A percentile compares a stretch with the other conserved stretches of the same genome.
These are phyloP conservation scores for Dendrobium huoshanense DNA, from an alignment of 106 monocot genomes.

Conservation along the genomic window DNA sequence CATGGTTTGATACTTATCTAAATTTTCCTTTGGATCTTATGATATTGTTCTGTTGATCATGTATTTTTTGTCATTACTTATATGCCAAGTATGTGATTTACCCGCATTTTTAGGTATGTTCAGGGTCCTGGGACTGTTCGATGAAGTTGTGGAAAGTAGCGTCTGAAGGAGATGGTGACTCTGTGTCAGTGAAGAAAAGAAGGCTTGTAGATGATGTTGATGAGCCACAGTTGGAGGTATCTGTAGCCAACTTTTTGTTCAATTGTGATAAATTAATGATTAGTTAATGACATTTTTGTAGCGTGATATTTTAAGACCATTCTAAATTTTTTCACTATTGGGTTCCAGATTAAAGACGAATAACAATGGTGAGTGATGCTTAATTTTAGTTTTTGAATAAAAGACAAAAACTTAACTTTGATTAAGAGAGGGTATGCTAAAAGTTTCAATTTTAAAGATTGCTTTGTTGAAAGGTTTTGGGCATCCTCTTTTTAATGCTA, in stretches of 20 bases:
- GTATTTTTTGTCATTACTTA: background rate
- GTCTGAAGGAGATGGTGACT: slow-evolving; percentile 37
- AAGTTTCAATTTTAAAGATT: background rate
- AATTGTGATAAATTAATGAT: background rate
- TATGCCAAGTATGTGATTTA: background rate
- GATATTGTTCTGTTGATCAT: background rate
- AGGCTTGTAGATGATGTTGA: slow-evolving; percentile 45
- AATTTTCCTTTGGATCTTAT: background rate
- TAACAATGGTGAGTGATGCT: background rate
- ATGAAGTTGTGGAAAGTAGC: slow-evolving; percentile 71
- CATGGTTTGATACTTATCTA: slow-evolving; percentile 34
- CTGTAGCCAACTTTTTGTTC: background rate
- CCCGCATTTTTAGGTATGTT: slow-evolving; percentile 62
- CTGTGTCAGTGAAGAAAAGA: slow-evolving; percentile 76
- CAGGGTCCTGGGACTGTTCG: slow-evolving; percentile 91
- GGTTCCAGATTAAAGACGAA: background rate
- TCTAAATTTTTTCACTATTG: background rate
- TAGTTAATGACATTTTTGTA: background rate
- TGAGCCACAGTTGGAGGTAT: slow-evolving; percentile 76
- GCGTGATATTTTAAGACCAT: background rate
- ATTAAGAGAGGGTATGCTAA: background rate
- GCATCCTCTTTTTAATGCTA: background rate
- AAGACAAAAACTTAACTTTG: background rate
- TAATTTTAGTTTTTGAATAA: background rate
- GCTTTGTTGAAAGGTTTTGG: background rate